Conservation (phyloP, 768 basidiomycete genomes). For the Boletus sp. region DNA sequence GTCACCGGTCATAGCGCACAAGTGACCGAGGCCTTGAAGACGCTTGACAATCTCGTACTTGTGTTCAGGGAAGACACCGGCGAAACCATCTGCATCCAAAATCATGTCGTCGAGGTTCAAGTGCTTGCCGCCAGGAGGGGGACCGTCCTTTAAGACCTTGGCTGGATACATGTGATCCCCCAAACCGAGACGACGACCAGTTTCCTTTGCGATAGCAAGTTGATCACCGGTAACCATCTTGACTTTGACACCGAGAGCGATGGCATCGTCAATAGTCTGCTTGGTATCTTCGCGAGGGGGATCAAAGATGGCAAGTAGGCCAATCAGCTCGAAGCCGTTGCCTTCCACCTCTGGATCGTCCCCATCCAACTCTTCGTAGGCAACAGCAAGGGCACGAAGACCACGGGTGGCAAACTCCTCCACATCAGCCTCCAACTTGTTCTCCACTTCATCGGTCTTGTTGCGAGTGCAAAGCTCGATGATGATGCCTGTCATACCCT, state of each 20-base stretch:
- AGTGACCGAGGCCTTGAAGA: conserved; percentile 91
- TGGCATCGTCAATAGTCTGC: conserved; percentile 97
- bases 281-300: conserved; percentile 98
- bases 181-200: conserved; percentile 94
- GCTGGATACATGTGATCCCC: conserved; percentile 99
- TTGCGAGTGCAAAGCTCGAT: conserved; percentile 96
- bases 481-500: conserved; percentile 99
- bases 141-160: conserved; percentile 98
- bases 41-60: conserved; percentile 99
- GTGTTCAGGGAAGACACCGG: conserved; percentile 99
- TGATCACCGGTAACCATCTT: conserved; percentile 99
- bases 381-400: conserved; percentile 94
- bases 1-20: conserved; percentile 99
- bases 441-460: conserved; percentile 93
- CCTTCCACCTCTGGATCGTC: conserved; percentile 84
- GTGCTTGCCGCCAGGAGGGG: conserved; percentile 83
- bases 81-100: conserved; percentile 98
- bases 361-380: conserved; percentile 88
- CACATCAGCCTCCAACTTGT: conserved; percentile 89
- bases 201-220: conserved; percentile 99
- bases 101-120: conserved; percentile 94
- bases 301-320: conserved; percentile 96
- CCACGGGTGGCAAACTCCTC: conserved; percentile 95
- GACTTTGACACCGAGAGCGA: conserved; percentile 93
- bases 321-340: conserved; percentile 96